These are phyloP conservation scores for Ophiostoma novo-ulmi DNA, from an alignment of 2,329 filamentous ascomycete genomes.

Conservation along the genomic window DNA sequence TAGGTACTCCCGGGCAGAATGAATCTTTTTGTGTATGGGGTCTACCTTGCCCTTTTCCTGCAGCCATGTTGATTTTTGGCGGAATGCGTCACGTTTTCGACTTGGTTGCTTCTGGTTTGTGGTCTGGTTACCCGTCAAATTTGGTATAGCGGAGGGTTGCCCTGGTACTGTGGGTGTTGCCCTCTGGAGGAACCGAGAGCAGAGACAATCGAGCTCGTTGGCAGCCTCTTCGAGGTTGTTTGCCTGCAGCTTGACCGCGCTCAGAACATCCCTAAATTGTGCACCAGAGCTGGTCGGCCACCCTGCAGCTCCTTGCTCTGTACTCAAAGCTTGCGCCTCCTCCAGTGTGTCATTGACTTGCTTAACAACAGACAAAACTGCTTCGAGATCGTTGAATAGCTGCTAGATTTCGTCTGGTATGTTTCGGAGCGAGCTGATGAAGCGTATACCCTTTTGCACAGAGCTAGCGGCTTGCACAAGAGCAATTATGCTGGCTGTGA, in stretches of 20 bases:
- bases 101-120: not conserved
- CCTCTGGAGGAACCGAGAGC: not conserved
- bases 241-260: not conserved
- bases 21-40: not conserved
- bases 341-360: not conserved
- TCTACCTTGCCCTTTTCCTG: not conserved
- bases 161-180: not conserved
- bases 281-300: not conserved
- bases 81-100: not conserved
- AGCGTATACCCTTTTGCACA: not conserved
- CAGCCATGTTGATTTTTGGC: not conserved
- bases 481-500: not conserved
- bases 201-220: not conserved
- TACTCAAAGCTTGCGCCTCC: not conserved
- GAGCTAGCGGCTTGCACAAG: not conserved
- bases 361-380: not conserved
- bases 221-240: not conserved
- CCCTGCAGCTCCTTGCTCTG: not conserved
- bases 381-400: not conserved
- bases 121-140: not conserved
- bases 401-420: not conserved
- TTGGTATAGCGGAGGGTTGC: not conserved
- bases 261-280: not conserved
- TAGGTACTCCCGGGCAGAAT: not conserved
- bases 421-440: not conserved